phyloP scores from a whole-genome alignment of 2,329 filamentous ascomycete genomes.

The Mycosphaerella sp. region DNA sequence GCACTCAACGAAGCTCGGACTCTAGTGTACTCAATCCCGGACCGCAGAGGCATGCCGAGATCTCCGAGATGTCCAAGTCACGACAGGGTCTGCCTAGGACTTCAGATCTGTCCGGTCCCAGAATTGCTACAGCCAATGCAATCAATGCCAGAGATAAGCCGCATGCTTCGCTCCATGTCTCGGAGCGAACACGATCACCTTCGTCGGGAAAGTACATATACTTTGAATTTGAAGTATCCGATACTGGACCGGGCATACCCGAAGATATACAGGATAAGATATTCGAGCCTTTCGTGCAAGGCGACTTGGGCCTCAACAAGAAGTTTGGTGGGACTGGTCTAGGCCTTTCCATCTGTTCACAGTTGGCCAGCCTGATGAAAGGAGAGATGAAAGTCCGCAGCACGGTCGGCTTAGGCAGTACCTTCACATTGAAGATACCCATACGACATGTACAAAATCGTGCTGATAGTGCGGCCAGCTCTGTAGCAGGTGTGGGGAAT shows the following conservation, averaged over 20 bases:
- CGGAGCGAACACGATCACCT: conserved; percentile 28
- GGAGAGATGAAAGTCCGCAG: conserved; percentile 69
- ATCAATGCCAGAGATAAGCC: conserved; percentile 41
- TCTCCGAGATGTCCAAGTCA: background rate
- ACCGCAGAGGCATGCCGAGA: conserved; percentile 10
- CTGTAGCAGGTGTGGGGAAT: conserved; percentile 25
- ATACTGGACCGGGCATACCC: conserved; percentile 81
- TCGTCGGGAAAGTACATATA: conserved; percentile 61
- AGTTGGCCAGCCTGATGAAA: conserved; percentile 76
- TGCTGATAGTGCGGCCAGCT: conserved; percentile 48
- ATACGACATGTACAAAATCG: conserved; percentile 68
- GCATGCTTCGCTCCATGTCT: conserved; percentile 18
- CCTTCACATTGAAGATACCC: conserved; percentile 77
- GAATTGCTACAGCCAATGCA: conserved; percentile 38
- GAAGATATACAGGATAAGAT: conserved; percentile 71
- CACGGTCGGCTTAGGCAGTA: conserved; percentile 65
- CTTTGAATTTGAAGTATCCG: conserved; percentile 84
- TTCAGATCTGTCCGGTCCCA: conserved; percentile 8
- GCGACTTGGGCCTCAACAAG: conserved; percentile 81
- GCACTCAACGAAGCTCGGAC: conserved; percentile 6
- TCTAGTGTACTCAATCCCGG: conserved; percentile 9
- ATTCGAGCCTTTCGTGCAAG: conserved; percentile 92
- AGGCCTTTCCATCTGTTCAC: conserved; percentile 82
- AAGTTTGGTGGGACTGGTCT: conserved; percentile 86
- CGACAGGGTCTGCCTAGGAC: conserved; percentile 3